A percentile compares a stretch with the other conserved stretches of the same genome.
phyloP scores from a whole-genome alignment of 2,329 filamentous ascomycete genomes.

The Nigrospora sphaerica region DNA sequence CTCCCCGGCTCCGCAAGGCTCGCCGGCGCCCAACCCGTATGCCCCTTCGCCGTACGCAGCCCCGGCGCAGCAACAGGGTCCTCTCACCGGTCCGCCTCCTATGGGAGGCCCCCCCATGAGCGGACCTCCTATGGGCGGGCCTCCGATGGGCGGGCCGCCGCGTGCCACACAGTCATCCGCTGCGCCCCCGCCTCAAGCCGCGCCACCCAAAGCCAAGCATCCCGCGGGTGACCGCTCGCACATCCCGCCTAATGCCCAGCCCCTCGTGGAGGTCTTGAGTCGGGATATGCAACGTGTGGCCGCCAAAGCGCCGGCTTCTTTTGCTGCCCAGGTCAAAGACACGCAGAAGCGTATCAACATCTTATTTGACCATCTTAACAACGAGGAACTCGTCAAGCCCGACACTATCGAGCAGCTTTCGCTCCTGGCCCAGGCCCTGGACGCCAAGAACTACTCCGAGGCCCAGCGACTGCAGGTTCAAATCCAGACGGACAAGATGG shows the following conservation, averaged over 20 bases:
- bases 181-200: slow-evolving; percentile 39
- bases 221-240: slow-evolving; percentile 85
- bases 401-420: slow-evolving; percentile 66
- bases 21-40: slow-evolving; percentile 48
- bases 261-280: slow-evolving; percentile 73
- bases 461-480: slow-evolving; percentile 66
- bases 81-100: slow-evolving; percentile 31
- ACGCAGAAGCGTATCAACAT: slow-evolving; percentile 88
- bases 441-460: slow-evolving; percentile 60
- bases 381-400: slow-evolving; percentile 79
- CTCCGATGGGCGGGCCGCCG: slow-evolving; percentile 26
- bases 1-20: slow-evolving; percentile 39
- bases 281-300: slow-evolving; percentile 87
- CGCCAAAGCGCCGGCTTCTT: slow-evolving; percentile 74
- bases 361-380: slow-evolving; percentile 96
- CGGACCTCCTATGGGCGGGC: slow-evolving; percentile 29
- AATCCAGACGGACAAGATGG: slow-evolving; percentile 68
- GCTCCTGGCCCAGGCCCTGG: slow-evolving; percentile 58
- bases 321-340: slow-evolving; percentile 84
- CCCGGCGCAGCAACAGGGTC: slow-evolving; percentile 28
- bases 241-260: slow-evolving; percentile 70
- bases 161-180: slow-evolving; percentile 21
- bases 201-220: slow-evolving; percentile 56
- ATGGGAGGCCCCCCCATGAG: slow-evolving; percentile 27
- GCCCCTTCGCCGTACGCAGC: slow-evolving; percentile 48